Evolutionary conservation across 805 yeast species (phyloP).

Genomic region (Kodamaea restingae): DNA sequence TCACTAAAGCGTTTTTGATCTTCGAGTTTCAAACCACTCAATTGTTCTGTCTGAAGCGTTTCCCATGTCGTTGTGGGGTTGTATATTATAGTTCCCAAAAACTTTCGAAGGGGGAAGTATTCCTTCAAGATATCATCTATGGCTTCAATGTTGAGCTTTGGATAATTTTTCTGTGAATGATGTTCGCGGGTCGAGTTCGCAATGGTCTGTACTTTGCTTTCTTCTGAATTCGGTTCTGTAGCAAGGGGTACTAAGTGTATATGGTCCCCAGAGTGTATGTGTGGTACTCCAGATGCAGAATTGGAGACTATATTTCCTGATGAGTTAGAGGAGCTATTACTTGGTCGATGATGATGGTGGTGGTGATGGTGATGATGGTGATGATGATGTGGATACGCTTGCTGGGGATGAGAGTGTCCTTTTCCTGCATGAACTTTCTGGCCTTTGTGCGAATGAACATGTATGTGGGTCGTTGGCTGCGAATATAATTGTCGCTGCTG

Average conservation of each 20-base stretch:
- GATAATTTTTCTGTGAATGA: conserved; percentile 1
- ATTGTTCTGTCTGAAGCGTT: conserved; percentile 27
- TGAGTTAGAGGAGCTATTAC: no score
- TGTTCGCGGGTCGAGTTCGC: neutral
- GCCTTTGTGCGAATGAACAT: conserved; percentile 2
- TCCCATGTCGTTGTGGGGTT: conserved; percentile 50
- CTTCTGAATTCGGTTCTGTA: neutral
- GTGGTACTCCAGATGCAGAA: conserved; percentile 8
- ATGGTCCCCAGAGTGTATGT: conserved; percentile 9
- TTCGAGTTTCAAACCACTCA: conserved; percentile 28
- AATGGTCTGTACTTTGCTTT: conserved; percentile 1
- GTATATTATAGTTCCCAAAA: conserved; percentile 44
- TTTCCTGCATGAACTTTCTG: neutral
- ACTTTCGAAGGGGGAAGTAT: conserved; percentile 28
- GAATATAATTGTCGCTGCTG: conserved; percentile 1
- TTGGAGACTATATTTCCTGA: neutral
- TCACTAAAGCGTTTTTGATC: conserved; percentile 26
- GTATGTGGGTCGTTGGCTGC: conserved; percentile 5
- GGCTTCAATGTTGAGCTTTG: conserved; percentile 16
- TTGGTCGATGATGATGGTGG: conserved; percentile 13
- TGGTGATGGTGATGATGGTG: conserved; percentile 17
- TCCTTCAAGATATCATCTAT: conserved; percentile 21
- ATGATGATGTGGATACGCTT: conserved; percentile 15
- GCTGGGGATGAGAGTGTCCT: conserved; percentile 10
- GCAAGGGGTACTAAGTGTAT: conserved; percentile 3